Conservation (phyloP, 441 rosid genomes). For the Populus hybrid region DNA sequence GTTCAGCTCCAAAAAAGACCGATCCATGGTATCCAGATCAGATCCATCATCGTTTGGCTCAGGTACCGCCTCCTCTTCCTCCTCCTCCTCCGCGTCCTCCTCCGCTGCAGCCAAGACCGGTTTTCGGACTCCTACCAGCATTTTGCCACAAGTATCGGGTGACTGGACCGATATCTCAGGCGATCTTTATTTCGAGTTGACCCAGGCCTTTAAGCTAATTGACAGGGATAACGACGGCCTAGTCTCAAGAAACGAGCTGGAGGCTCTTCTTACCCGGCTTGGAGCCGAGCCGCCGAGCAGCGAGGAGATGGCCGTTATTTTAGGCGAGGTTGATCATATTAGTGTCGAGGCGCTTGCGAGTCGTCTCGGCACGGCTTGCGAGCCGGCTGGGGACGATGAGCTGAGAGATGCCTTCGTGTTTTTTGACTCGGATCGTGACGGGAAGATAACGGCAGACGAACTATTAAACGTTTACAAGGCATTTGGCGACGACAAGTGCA, state of each 20-base stretch:
- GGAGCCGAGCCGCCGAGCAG: constrained; percentile 48
- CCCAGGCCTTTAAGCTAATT: constrained; percentile 49
- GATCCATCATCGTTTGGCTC: constrained; percentile 63
- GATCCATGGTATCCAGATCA: constrained; percentile 45
- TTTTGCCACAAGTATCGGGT: constrained; percentile 41
- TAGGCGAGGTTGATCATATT: constrained; percentile 56
- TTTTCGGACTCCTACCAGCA: constrained; percentile 59
- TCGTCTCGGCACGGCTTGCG: constrained; percentile 43
- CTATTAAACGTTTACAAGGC: constrained; percentile 41
- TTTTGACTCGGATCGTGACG: constrained; percentile 81
- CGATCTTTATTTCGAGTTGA: constrained; percentile 39
- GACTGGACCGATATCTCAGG: constrained; percentile 44
- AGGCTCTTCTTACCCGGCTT: constrained; percentile 51
- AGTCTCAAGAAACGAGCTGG: constrained; percentile 53
- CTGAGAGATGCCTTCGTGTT: constrained; percentile 62
- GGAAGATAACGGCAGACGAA: constrained; percentile 82
- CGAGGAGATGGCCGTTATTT: constrained; percentile 59
- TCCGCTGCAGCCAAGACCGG: constrained; percentile 2
- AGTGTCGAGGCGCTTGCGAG: constrained; percentile 52
- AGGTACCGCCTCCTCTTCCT: constrained; percentile 37
- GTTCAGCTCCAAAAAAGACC: constrained; percentile 43
- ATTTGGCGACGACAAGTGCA: constrained; percentile 66
- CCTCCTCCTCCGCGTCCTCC: constrained; percentile 25
- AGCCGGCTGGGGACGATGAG: constrained; percentile 51
- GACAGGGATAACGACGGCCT: constrained; percentile 63